phyloP scores from a whole-genome alignment of 2,329 filamentous ascomycete species.

The Colletotrichum sp. region DNA sequence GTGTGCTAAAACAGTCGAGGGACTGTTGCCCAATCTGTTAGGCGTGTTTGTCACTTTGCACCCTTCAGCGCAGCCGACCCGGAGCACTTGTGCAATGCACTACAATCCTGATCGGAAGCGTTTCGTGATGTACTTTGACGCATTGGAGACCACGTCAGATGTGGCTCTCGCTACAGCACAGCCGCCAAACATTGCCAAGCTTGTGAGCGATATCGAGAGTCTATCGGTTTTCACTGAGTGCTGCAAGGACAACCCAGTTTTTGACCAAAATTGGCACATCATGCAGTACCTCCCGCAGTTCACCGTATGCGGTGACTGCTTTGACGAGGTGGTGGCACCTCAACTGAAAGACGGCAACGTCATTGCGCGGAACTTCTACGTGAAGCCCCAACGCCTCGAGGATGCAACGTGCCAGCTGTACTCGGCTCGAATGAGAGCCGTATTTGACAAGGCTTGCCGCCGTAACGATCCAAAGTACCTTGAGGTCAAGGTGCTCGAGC shows the following conservation, averaged over 20 bases:
- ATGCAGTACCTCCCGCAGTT: conserved; percentile 79
- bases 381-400: conserved; percentile 59
- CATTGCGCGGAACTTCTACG: conserved; percentile 70
- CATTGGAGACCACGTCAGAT: conserved; percentile 63
- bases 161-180: conserved; percentile 47
- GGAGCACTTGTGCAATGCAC: conserved; percentile 72
- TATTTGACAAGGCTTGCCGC: conserved; percentile 72
- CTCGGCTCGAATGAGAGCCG: conserved; percentile 76
- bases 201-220: conserved; percentile 69
- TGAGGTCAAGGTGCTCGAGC: conserved; percentile 59
- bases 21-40: conserved; percentile 74
- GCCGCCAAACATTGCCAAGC: conserved; percentile 61
- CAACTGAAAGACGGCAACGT: conserved; percentile 56
- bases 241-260: conserved; percentile 63
- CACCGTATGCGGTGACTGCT: conserved; percentile 88
- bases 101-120: conserved; percentile 55
- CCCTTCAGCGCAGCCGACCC: conserved; percentile 48
- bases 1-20: conserved; percentile 75
- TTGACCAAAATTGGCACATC: conserved; percentile 75
- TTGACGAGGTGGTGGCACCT: conserved; percentile 78
- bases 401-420: conserved; percentile 78
- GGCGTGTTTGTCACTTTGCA: conserved; percentile 67
- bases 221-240: conserved; percentile 68
- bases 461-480: conserved; percentile 72
- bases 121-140: conserved; percentile 65